phyloP scores from a whole-genome alignment of 2,329 filamentous ascomycete species.

The Aspergillus neotritici region DNA sequence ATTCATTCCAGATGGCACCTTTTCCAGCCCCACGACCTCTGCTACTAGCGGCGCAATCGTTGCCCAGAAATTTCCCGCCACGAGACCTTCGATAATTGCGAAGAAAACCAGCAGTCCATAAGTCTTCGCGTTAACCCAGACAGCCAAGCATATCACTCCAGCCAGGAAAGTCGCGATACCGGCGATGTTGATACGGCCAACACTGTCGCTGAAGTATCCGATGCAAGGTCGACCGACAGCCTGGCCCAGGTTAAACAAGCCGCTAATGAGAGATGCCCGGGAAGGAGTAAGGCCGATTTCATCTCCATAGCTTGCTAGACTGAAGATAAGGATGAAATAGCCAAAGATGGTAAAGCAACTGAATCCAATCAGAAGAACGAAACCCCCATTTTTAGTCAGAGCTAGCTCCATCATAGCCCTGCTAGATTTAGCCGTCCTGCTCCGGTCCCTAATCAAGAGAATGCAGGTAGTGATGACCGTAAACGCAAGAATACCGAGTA shows the following conservation, averaged over 20 bases:
- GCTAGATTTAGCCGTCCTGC: neutral
- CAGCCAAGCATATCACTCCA: constrained; percentile 35
- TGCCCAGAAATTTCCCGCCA: constrained; percentile 46
- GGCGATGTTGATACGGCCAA: constrained; percentile 17
- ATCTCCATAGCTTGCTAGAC: constrained; percentile 36
- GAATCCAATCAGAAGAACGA: constrained; percentile 22
- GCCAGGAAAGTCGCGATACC: constrained; percentile 24
- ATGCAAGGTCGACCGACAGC: constrained; percentile 44
- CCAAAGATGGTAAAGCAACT: constrained; percentile 39
- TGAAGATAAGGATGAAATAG: constrained; percentile 3
- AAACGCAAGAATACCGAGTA: constrained; percentile 30
- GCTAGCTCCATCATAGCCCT: too few species aligned
- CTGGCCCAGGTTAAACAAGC: constrained; percentile 45
- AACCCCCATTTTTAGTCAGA: too few species aligned
- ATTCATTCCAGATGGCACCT: too few species aligned
- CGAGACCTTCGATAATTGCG: constrained; percentile 39
- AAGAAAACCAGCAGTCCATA: constrained; percentile 43
- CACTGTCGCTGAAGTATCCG: constrained; percentile 43
- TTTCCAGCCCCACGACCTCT: constrained; percentile 52
- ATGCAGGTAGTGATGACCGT: constrained; percentile 37
- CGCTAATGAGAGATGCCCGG: constrained; percentile 40
- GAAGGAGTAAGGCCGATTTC: constrained; percentile 37
- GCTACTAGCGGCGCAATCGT: constrained; percentile 50
- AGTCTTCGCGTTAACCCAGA: constrained; percentile 44
- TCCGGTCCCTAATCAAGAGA: constrained; percentile 2